Conservation (phyloP, 2,329 filamentous ascomycete species). For the Lomentospora prolificans region DNA sequence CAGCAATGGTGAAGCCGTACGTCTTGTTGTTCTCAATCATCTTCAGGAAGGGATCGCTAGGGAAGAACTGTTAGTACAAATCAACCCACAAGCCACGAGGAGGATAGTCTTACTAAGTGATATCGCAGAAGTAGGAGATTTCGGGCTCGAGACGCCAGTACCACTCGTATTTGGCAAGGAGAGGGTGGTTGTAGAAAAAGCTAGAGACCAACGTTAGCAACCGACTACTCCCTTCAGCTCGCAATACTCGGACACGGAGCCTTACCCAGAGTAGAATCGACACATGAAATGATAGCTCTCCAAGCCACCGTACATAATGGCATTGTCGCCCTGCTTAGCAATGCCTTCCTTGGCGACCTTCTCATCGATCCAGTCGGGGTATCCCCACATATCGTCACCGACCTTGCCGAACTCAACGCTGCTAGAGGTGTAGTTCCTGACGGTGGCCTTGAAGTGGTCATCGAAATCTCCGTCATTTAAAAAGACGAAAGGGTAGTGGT, state of each 20-base stretch:
- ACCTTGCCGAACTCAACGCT: conserved; percentile 92
- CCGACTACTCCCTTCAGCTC: neutral
- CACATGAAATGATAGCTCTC: conserved; percentile 99
- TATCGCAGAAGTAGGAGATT: conserved; percentile 99
- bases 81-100: too few species aligned
- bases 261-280: conserved; percentile 93
- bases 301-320: conserved; percentile 98
- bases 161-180: conserved; percentile 96
- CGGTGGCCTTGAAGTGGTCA: conserved; percentile 78
- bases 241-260: conserved; percentile 9
- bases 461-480: conserved; percentile 97
- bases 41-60: conserved; percentile 83
- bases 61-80: neutral
- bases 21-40: conserved; percentile 96
- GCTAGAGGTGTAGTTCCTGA: conserved; percentile 82
- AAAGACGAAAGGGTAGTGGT: conserved; percentile 96
- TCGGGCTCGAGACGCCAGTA: conserved; percentile 99
- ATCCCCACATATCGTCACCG: conserved; percentile 85
- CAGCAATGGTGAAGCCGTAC: conserved; percentile 96
- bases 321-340: conserved; percentile 88
- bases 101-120: conserved; percentile 72
- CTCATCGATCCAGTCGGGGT: conserved; percentile 89
- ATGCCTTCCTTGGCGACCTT: conserved; percentile 94
- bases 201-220: conserved; percentile 28
- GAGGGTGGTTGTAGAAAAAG: conserved; percentile 94